Base-by-base conservation (phyloP, 495 filamentous ascomycete genomes). In the Hypoxylon intermedium region DNA sequence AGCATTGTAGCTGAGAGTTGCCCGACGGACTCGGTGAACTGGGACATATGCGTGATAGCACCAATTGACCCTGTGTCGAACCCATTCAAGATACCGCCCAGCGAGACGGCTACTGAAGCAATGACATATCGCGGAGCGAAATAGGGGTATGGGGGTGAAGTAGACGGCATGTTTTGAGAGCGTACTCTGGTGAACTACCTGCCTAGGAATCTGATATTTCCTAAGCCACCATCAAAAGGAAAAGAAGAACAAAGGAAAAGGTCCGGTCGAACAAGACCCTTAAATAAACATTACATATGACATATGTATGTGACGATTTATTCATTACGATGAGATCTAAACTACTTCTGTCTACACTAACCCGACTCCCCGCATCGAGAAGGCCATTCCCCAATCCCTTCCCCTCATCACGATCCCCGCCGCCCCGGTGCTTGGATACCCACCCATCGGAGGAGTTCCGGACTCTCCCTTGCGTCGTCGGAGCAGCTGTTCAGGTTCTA, bases 51-150 rank as follows among this genome's bases (percentile, higher is more conserved):
- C 5, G 84, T 87, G 0, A 88, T 71, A 9, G 84, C 80, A 0
- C 87, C 87, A 41, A 89, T 87, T 3, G 79, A 80, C 2, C 87
- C 85, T 0, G 84, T 88, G 45, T 89, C 85, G 65, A 83, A 81
- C 5, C 82, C 67, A 54, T 69, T 69, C 11, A 71, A 43, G 12
- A 71, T n/a, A 18, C 66, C 68, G 1, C 66, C 68, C 2, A 69
- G 19, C 6, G 68, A 67, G 37, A 65, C 53, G 15, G 59, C 58
- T 7, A 65, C n/a, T 15, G 63, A 49, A 12, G 68, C 68, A 5
- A 67, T 47, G 23, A 69, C 66, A 13, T 71, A 71, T 21, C 60
- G 60, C 16, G 60, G 60, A 3, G 53, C 60, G 26, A 63, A 63
- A 37, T 63, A 58, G 1, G 47, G 60, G 31, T 43, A 19, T 20